A percentile compares a stretch with the other conserved stretches of the same genome.
phyloP scores from a whole-genome alignment of 345 rosid species.

The Isatis tinctoria region DNA sequence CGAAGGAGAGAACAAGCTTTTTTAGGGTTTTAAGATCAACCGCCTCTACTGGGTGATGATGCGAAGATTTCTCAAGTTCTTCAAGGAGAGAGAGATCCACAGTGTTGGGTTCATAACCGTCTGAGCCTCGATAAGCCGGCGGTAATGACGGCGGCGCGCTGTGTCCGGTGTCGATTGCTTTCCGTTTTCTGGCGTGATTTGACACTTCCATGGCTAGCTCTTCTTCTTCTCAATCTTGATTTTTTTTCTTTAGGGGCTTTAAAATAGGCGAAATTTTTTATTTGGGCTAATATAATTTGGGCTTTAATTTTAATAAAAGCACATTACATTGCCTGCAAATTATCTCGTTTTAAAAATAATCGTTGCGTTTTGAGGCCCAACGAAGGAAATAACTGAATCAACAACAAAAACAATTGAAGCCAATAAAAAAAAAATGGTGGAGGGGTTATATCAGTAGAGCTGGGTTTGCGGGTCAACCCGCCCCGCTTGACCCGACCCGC shows the following conservation, averaged over 20 bases:
- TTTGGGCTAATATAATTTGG: neutral
- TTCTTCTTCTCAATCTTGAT: neutral
- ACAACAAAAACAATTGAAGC: no score
- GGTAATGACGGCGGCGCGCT: constrained; percentile 15
- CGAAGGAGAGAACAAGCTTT: constrained; percentile 88
- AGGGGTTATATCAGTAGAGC: no score
- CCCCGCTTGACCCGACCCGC: no score
- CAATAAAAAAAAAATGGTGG: neutral
- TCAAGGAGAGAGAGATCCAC: constrained; percentile 78
- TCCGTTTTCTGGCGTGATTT: constrained; percentile 33
- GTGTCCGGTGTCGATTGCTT: constrained; percentile 23
- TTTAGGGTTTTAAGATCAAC: constrained; percentile 79
- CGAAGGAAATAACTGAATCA: neutral
- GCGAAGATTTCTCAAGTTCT: constrained; percentile 80
- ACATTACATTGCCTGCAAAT: neutral
- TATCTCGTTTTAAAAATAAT: neutral
- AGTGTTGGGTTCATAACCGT: constrained; percentile 35
- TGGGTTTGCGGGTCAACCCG: no score
- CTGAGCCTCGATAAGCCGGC: constrained; percentile 17
- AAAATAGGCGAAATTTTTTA: neutral
- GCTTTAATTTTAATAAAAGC: neutral
- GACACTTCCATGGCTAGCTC: constrained; percentile 36
- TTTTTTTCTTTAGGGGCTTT: neutral
- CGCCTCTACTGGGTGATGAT: constrained; percentile 45
- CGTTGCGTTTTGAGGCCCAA: neutral